A percentile compares a stretch with the other conserved stretches of the same genome.
These are phyloP conservation scores for Penicillium sp. DNA, from an alignment of 2,329 filamentous ascomycete species.

Conservation along the genomic window DNA sequence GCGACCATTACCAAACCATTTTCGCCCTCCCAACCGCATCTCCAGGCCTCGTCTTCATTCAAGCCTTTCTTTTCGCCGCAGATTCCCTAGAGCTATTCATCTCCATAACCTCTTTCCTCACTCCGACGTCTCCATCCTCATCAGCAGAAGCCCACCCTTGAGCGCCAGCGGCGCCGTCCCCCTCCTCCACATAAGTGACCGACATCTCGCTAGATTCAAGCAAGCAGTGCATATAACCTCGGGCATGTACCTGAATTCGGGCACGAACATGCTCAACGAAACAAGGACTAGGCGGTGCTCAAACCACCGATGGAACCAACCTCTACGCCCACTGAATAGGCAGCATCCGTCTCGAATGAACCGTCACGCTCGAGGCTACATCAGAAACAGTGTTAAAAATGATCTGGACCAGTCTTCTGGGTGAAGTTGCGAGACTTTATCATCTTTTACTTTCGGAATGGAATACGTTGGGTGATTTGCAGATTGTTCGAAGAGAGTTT, in stretches of 20 bases:
- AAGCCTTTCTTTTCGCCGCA: conserved; percentile 24
- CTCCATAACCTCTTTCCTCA: conserved; percentile 20
- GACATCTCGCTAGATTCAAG: conserved; percentile 20
- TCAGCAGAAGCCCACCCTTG: conserved; percentile 25
- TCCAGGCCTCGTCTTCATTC: conserved; percentile 28
- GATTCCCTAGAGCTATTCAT: conserved; percentile 21
- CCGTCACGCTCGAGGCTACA: conserved; percentile 31
- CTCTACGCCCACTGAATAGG: conserved; percentile 14
- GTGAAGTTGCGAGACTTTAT: conserved; percentile 27
- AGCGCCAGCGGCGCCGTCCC: conserved; percentile 14
- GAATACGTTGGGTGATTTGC: conserved; percentile 10
- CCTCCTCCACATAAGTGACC: conserved; percentile 24
- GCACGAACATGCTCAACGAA: neutral
- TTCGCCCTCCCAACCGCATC: conserved; percentile 11
- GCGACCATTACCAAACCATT: conserved; percentile 28
- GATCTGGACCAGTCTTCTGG: conserved; percentile 28
- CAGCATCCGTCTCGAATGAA: conserved; percentile 18
- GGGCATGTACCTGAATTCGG: conserved; percentile 24
- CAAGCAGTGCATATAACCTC: conserved; percentile 27
- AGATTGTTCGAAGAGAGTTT: conserved; percentile 27
- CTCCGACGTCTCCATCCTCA: conserved; percentile 20
- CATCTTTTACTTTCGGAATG: conserved; percentile 23
- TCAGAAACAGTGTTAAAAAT: conserved; percentile 20
- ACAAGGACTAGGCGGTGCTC: neutral
- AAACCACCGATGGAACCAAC: neutral